Evolutionary conservation across 2,329 filamentous ascomycete species (phyloP).

Genomic region (Colletotrichum musicola): DNA sequence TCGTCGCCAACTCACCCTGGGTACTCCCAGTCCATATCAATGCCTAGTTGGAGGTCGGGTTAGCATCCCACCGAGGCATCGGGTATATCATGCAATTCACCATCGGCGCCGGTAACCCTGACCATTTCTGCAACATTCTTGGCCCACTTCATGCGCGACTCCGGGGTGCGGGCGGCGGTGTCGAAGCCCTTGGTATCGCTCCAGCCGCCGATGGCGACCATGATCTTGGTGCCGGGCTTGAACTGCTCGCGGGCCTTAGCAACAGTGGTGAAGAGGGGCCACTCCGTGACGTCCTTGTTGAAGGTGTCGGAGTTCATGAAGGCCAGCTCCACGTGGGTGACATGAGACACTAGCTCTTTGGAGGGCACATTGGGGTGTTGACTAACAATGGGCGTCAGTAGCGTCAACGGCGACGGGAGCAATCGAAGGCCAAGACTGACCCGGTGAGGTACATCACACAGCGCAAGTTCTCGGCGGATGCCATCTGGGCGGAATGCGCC

Average conservation of each 20-base stretch:
- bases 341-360: slow-evolving; percentile 51
- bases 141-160: slow-evolving; percentile 69
- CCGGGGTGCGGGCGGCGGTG: slow-evolving; percentile 58
- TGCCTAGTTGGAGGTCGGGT: slow-evolving; percentile 11
- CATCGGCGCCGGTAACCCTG: slow-evolving; percentile 72
- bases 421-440: slow-evolving; percentile 45
- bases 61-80: too few species aligned
- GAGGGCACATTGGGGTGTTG: slow-evolving; percentile 61
- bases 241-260: slow-evolving; percentile 62
- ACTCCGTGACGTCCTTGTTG: slow-evolving; percentile 57
- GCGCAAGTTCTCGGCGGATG: slow-evolving; percentile 36
- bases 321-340: slow-evolving; percentile 71
- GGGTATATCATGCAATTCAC: slow-evolving; percentile 49
- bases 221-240: slow-evolving; percentile 67
- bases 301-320: slow-evolving; percentile 68
- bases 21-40: slow-evolving; percentile 76
- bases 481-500: slow-evolving; percentile 27
- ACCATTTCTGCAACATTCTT: slow-evolving; percentile 75
- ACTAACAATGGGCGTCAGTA: slow-evolving; percentile 46
- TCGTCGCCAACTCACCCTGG: slow-evolving; percentile 54
- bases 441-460: slow-evolving; percentile 66
- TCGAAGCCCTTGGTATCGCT: slow-evolving; percentile 76
- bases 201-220: slow-evolving; percentile 82
- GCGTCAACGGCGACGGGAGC: not conserved
- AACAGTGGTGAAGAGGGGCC: slow-evolving; percentile 68